phyloP scores from a whole-genome alignment of 805 yeast genomes.

The Henningerozyma blattae region DNA sequence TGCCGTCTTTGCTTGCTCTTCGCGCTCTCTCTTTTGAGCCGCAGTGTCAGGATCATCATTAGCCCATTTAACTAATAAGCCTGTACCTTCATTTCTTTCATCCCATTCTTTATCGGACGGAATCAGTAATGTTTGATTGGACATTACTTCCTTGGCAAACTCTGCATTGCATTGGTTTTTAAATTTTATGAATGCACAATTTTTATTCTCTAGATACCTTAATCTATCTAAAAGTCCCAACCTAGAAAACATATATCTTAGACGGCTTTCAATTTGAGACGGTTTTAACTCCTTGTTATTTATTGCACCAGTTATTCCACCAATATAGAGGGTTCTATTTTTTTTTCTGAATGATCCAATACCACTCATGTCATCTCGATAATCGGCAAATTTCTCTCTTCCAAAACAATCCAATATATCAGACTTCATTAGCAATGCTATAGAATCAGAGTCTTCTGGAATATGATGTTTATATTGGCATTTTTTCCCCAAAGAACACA shows the following conservation, averaged over 20 bases:
- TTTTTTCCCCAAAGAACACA: conserved; percentile 65
- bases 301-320: conserved; percentile 36
- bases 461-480: conserved; percentile 72
- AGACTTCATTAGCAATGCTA: conserved; percentile 35
- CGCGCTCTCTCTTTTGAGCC: conserved; percentile 18
- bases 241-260: conserved; percentile 38
- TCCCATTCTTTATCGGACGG: conserved; percentile 37
- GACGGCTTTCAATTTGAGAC: conserved; percentile 29
- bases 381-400: conserved; percentile 69
- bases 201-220: conserved; percentile 45
- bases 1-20: conserved; percentile 15
- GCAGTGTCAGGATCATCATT: conserved; percentile 73
- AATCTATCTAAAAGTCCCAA: conserved; percentile 68
- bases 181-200: conserved; percentile 71
- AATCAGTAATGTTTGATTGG: conserved; percentile 54
- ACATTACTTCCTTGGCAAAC: conserved; percentile 93
- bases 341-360: conserved; percentile 63
- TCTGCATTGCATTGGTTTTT: conserved; percentile 66
- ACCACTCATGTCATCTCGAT: conserved; percentile 90
- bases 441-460: conserved; percentile 49
- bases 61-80: conserved; percentile 64
- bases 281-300: conserved; percentile 29
- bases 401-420: conserved; percentile 74
- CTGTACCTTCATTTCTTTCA: conserved; percentile 34
- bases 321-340: conserved; percentile 72